Evolutionary conservation across 331 rosid species (phyloP).

Genomic region (Spiraea crenata): DNA sequence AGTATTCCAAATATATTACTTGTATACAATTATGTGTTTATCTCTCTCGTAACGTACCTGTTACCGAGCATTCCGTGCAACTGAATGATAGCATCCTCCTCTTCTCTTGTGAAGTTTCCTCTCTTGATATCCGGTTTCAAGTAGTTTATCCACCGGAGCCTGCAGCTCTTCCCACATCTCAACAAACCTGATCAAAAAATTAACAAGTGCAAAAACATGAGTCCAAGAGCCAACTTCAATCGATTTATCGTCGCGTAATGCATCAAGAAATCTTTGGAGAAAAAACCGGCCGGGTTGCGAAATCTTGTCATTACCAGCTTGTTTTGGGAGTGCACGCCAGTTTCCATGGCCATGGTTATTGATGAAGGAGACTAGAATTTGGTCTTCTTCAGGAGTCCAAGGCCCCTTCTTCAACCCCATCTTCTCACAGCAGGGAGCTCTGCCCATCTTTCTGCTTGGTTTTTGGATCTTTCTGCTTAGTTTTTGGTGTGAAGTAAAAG

Average conservation of each 20-base stretch:
- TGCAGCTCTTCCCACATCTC: conserved; percentile 96
- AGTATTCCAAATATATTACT: not conserved
- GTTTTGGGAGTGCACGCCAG: conserved; percentile 98
- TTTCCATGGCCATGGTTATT: conserved; percentile 68
- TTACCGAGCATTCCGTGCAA: conserved; percentile 75
- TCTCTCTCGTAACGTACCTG: conserved; percentile 42
- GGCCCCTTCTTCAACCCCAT: conserved; percentile 93
- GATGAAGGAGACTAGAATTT: conserved; percentile 56
- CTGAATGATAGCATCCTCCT: conserved; percentile 64
- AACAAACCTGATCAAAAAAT: conserved; percentile 49
- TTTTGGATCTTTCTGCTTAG: conserved; percentile 22
- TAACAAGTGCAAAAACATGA: not conserved
- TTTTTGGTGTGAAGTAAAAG: too few relatives aligned
- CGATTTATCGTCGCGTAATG: not conserved
- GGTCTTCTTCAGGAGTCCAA: conserved; percentile 87
- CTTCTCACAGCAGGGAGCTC: conserved; percentile 98
- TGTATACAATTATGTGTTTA: too few relatives aligned
- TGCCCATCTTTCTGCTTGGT: conserved; percentile 48
- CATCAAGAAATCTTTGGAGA: conserved; percentile 1
- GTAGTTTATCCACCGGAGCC: conserved; percentile 86
- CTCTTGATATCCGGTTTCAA: conserved; percentile 87
- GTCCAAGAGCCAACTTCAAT: not conserved
- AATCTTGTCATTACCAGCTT: conserved; percentile 55
- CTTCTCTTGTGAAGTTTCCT: conserved; percentile 84
- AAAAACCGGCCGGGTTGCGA: not conserved